These are phyloP conservation scores for Lasiosphaeria ovina DNA, from an alignment of 495 filamentous ascomycete species.

Conservation along the genomic window DNA sequence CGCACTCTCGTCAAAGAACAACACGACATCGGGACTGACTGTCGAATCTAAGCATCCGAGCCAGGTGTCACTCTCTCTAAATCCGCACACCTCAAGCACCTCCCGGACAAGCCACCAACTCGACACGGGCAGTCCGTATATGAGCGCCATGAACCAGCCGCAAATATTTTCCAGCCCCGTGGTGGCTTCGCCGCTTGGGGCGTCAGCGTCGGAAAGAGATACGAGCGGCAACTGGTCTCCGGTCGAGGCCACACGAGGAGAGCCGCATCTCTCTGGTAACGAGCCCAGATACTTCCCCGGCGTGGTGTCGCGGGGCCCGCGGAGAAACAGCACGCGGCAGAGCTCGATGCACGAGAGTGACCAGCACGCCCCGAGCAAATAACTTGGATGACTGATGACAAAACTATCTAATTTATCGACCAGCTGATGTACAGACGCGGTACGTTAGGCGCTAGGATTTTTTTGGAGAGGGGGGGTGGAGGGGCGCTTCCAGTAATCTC, in stretches of 20 bases:
- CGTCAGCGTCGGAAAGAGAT: background rate
- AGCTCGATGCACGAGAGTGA: conserved; percentile 42
- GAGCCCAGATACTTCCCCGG: conserved; percentile 74
- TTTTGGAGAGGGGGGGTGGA: too few species aligned
- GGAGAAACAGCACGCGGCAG: conserved; percentile 46
- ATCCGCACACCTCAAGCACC: conserved; percentile 11
- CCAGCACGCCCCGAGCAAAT: background rate
- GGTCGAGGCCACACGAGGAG: conserved; percentile 19
- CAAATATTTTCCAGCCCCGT: conserved; percentile 23
- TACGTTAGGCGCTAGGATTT: too few species aligned
- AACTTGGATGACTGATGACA: background rate
- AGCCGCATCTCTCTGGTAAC: conserved; percentile 49
- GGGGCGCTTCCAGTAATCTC: too few species aligned
- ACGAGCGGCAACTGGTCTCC: conserved; percentile 1
- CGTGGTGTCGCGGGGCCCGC: conserved; percentile 59
- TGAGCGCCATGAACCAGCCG: conserved; percentile 14
- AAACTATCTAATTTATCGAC: background rate
- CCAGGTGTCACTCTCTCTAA: conserved; percentile 2
- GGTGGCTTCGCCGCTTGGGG: conserved; percentile 15
- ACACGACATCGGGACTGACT: conserved; percentile 13
- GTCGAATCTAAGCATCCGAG: conserved; percentile 25
- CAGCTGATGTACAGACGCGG: background rate
- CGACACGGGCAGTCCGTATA: conserved; percentile 22
- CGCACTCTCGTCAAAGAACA: conserved; percentile 29
- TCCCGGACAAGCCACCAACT: conserved; percentile 21